Conservation (phyloP, 1,284 basidiomycete genomes). For the Sanguinoderma infundibulare region DNA sequence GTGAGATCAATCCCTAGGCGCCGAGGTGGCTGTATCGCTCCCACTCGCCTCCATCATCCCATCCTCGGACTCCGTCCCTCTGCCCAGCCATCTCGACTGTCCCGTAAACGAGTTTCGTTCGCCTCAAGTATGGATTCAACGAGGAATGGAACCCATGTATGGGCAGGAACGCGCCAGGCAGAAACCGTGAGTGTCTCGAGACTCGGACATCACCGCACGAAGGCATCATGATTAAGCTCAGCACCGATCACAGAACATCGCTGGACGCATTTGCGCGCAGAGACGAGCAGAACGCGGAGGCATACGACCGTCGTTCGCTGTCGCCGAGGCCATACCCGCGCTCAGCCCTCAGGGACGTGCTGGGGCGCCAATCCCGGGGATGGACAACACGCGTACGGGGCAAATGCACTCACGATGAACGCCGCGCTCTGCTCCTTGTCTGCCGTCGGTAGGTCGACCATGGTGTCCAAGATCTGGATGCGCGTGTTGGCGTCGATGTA, state of each 20-base stretch:
- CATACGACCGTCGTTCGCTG: neutral
- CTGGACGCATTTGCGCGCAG: neutral
- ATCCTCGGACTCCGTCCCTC: neutral
- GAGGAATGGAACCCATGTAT: neutral
- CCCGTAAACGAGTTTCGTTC: neutral
- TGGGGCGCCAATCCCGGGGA: neutral
- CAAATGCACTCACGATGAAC: slow-evolving; percentile 64
- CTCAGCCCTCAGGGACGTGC: neutral
- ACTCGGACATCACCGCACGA: neutral
- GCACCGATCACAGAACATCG: neutral
- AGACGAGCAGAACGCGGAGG: neutral
- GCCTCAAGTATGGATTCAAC: neutral
- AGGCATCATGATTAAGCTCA: neutral
- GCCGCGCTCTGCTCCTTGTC: slow-evolving; percentile 87
- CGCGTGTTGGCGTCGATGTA: slow-evolving; percentile 73
- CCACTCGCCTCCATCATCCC: neutral
- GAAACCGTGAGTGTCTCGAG: neutral
- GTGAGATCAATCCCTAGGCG: too few species aligned
- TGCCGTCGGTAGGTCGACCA: slow-evolving; percentile 72
- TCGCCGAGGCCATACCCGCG: neutral
- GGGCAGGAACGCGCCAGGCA: neutral
- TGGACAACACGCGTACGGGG: neutral
- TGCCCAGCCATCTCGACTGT: neutral
- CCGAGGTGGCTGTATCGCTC: neutral
- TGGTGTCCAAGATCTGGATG: slow-evolving; percentile 72